Percentiles rank a stretch among this genome's conserved stretches.
phyloP scores from a whole-genome alignment of 2,329 filamentous ascomycete species.

The Monosporascus ibericus region DNA sequence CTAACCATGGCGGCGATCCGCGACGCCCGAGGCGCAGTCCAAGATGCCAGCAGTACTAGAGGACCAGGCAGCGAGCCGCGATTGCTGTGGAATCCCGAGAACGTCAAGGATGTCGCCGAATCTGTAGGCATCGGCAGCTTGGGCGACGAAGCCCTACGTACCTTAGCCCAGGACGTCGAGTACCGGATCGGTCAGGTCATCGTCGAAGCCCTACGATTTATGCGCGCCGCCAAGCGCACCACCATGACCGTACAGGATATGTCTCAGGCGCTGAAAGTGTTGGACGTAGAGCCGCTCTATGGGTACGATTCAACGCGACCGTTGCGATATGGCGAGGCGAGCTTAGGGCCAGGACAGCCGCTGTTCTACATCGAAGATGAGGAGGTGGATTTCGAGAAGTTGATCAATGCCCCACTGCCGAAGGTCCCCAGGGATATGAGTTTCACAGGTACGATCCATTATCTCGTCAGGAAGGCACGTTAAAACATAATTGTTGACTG shows the following conservation, averaged over 20 bases:
- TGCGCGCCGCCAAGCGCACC: conserved; percentile 85
- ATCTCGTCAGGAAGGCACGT: neutral
- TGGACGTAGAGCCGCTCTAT: conserved; percentile 93
- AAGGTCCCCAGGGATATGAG: conserved; percentile 91
- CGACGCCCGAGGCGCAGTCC: conserved; percentile 15
- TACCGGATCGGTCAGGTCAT: conserved; percentile 91
- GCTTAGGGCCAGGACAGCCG: conserved; percentile 85
- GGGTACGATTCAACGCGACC: conserved; percentile 92
- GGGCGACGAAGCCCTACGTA: conserved; percentile 78
- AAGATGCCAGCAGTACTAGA: conserved; percentile 15
- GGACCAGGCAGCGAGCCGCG: conserved; percentile 15
- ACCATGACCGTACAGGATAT: conserved; percentile 86
- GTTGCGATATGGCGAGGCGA: conserved; percentile 87
- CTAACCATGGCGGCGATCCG: conserved; percentile 16
- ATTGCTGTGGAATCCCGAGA: conserved; percentile 90
- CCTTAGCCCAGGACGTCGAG: conserved; percentile 88
- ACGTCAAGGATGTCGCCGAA: conserved; percentile 91
- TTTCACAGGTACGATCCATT: conserved; percentile 66
- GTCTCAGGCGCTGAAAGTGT: conserved; percentile 72
- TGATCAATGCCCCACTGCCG: conserved; percentile 92
- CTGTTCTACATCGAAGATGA: conserved; percentile 98
- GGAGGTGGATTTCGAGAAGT: conserved; percentile 96
- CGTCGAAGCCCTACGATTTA: conserved; percentile 90
- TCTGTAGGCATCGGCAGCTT: conserved; percentile 82
- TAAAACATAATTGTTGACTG: conserved; percentile 4